Base-by-base conservation (phyloP, 2,329 filamentous ascomycete species). In the Aspergillus caelatus region DNA sequence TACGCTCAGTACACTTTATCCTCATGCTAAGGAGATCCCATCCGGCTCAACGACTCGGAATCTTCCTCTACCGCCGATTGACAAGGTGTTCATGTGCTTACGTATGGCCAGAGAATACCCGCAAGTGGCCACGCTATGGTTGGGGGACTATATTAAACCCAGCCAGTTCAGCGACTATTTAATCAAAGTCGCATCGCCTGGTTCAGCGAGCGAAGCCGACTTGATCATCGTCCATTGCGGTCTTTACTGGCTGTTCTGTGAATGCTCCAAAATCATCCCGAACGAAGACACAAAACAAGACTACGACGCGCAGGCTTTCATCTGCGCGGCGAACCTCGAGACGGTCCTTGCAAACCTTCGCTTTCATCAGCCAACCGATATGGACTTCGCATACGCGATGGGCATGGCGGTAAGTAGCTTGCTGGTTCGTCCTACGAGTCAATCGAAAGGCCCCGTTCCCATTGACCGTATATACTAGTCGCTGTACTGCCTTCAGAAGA, bases 161-260 rank as follows among this genome's bases (percentile, higher is more conserved):
- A 34, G 32, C 2, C 56, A 67, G 3, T 66, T 68, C 60, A 64
- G 39, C 14, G 28, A 63, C 9, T 68, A 66, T 36, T 58, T 68
- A 2, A 53, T 65, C 56, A 62, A 32, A 46, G 60, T 56, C 26
- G 62, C 45, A 43, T 56, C 62, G 12, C 61, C 65, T 9, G 64
- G 66, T n/a, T 58, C 58, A 12, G 36, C 60, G 14, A 60, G 43
- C 0, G 60, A 64, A 9, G 53, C 23, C n/a, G 64, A 68, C 30
- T 50, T 68, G 55, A 62, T 68, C 14, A 66, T 68, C n/a, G 62
- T 66, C 46, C 60, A 68, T 46, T 61, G 59, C n/a, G 60, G 19
- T 12, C 62, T 65, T 26, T 62, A 45, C 23, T 63, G 26, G 59
- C 58, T 67, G 14, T 67, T 63, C 34, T 57, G 48, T 19, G 32